Conservation (phyloP, 1,139 yeast genomes). For the Zygoascus sp. region DNA sequence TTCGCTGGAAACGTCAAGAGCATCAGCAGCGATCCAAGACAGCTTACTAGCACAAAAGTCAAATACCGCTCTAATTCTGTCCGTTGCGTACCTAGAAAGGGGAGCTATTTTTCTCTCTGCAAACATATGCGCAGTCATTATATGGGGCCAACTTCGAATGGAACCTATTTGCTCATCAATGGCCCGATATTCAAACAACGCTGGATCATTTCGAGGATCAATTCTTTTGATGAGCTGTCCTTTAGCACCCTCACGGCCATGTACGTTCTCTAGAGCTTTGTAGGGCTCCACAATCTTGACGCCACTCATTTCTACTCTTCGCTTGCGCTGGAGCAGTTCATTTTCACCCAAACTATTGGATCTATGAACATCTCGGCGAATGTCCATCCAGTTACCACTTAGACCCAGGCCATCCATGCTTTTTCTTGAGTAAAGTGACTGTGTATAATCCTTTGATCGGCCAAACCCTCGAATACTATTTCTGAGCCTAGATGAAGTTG, state of each 20-base stretch:
- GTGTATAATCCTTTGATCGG: conserved; percentile 1
- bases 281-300: conserved; percentile 64
- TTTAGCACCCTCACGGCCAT: conserved; percentile 29
- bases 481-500: conserved; percentile 20
- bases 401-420: conserved; percentile 5
- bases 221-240: conserved; percentile 21
- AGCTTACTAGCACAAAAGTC: conserved; percentile 53
- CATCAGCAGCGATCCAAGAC: conserved; percentile 32
- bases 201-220: conserved; percentile 24
- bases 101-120: conserved; percentile 44
- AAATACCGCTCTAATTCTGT: conserved; percentile 57
- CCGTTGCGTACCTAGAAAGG: conserved; percentile 44
- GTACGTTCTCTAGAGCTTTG: conserved; percentile 23
- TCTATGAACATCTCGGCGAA: conserved; percentile 61
- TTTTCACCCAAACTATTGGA: conserved; percentile 66
- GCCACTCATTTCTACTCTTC: conserved; percentile 63
- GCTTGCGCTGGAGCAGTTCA: conserved; percentile 67
- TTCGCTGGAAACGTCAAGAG: conserved; percentile 17
- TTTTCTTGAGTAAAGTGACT: conserved; percentile 11
- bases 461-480: conserved; percentile 14
- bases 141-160: conserved; percentile 35
- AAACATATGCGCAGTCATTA: conserved; percentile 45
- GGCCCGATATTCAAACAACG: conserved; percentile 25
- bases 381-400: conserved; percentile 44
- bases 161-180: conserved; percentile 31